Evolutionary conservation across 306 rosid species (phyloP).

Genomic region (Prinsepia uniflora): DNA sequence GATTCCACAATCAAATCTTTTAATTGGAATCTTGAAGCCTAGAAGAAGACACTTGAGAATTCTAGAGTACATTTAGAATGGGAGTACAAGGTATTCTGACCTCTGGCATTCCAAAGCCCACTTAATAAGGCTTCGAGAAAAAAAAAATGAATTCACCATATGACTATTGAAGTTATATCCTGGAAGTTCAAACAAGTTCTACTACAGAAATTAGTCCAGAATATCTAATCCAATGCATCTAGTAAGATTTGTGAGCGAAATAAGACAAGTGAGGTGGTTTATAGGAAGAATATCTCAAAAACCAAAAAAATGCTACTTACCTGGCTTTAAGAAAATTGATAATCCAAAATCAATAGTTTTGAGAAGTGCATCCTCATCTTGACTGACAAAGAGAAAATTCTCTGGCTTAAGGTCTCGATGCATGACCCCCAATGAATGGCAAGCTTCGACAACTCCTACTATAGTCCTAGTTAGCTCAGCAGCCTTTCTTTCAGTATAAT

Average conservation of each 20-base stretch:
- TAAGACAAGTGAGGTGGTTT: background rate
- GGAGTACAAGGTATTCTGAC: background rate
- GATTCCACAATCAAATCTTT: background rate
- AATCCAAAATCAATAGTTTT: slow-evolving; percentile 96
- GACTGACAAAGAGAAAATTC: slow-evolving; percentile 83
- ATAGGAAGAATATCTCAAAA: background rate
- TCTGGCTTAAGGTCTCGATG: slow-evolving; percentile 98
- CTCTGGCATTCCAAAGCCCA: no score
- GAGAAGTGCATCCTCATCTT: slow-evolving; percentile 88
- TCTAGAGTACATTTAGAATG: background rate
- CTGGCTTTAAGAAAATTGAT: slow-evolving; percentile 94
- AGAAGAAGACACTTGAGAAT: background rate
- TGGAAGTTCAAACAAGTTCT: background rate
- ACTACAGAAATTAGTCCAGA: background rate
- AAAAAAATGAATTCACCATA: background rate
- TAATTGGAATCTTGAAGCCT: background rate
- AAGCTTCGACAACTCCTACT: slow-evolving; percentile 92
- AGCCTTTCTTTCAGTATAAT: slow-evolving; percentile 89
- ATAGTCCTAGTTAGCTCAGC: slow-evolving; percentile 90
- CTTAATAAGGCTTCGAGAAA: slow-evolving; percentile 2
- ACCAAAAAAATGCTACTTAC: slow-evolving; percentile 32
- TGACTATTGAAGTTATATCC: background rate
- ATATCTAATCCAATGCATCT: background rate
- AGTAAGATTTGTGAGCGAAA: background rate
- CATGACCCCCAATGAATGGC: slow-evolving; percentile 94